phyloP scores from a whole-genome alignment of 352 stramenopile genomes.

The Pythium vanterpoolii region DNA sequence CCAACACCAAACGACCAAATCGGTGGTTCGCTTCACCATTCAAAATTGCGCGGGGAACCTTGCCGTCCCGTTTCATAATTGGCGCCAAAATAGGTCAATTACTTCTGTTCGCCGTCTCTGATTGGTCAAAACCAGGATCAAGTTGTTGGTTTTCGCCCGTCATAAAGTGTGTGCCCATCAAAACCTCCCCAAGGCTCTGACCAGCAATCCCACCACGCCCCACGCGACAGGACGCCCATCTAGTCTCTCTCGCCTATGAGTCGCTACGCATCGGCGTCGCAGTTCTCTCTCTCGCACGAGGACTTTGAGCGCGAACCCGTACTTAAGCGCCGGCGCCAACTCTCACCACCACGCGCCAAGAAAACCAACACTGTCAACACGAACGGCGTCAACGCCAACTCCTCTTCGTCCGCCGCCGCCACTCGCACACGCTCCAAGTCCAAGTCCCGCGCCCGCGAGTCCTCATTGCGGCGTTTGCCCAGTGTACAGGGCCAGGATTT shows the following conservation, averaged over 20 bases:
- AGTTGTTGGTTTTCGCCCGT: not conserved
- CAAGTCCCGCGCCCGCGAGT: slow-evolving; percentile 40
- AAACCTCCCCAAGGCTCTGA: not conserved
- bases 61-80: no score
- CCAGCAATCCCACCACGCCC: not conserved
- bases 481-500: slow-evolving; percentile 39
- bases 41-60: not conserved
- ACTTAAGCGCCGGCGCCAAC: slow-evolving; percentile 51
- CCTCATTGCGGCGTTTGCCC: slow-evolving; percentile 22
- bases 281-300: slow-evolving; percentile 55
- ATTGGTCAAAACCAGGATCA: not conserved
- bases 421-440: slow-evolving; percentile 60
- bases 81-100: not conserved
- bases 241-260: slow-evolving; percentile 11
- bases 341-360: slow-evolving; percentile 26
- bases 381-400: slow-evolving; percentile 17
- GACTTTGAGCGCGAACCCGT: slow-evolving; percentile 55
- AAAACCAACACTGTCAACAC: not conserved
- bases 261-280: slow-evolving; percentile 6
- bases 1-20: no score
- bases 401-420: no score
- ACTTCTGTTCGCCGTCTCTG: not conserved
- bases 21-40: no score
- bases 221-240: not conserved
- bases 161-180: not conserved